phyloP scores from a whole-genome alignment of 2,329 filamentous ascomycete species.

The Colletotrichum gigasporum region DNA sequence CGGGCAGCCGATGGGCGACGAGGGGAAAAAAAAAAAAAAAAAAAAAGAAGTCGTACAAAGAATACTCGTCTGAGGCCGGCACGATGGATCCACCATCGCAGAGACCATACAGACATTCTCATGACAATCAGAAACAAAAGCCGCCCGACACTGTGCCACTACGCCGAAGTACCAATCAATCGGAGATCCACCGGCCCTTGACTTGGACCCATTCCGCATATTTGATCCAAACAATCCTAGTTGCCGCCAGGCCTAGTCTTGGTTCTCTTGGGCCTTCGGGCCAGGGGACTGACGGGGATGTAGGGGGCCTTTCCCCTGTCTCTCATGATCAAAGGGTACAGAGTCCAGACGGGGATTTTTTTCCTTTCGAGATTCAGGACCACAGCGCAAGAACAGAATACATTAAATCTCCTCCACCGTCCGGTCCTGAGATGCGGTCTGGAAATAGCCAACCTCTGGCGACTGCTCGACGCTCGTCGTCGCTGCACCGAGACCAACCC shows the following conservation, averaged over 20 bases:
- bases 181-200: conserved; percentile 26
- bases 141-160: conserved; percentile 22
- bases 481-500: background rate
- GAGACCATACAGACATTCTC: conserved; percentile 12
- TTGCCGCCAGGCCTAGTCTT: conserved; percentile 31
- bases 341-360: background rate
- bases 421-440: background rate
- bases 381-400: conserved; percentile 13
- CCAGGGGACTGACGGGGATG: conserved; percentile 19
- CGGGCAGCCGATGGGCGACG: background rate
- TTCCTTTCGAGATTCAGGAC: conserved; percentile 29
- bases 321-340: conserved; percentile 8
- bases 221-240: conserved; percentile 31
- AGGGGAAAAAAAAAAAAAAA: background rate
- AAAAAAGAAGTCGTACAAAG: conserved; percentile 30
- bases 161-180: conserved; percentile 29
- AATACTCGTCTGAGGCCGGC: conserved; percentile 26
- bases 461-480: background rate
- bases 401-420: conserved; percentile 20
- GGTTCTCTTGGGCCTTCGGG: background rate
- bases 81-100: conserved; percentile 11
- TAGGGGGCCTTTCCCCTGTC: conserved; percentile 19
- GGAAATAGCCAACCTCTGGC: background rate
- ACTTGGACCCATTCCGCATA: conserved; percentile 26
- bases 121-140: conserved; percentile 31